Base-by-base conservation (phyloP, 441 rosid genomes). In the Capsella rubella region DNA sequence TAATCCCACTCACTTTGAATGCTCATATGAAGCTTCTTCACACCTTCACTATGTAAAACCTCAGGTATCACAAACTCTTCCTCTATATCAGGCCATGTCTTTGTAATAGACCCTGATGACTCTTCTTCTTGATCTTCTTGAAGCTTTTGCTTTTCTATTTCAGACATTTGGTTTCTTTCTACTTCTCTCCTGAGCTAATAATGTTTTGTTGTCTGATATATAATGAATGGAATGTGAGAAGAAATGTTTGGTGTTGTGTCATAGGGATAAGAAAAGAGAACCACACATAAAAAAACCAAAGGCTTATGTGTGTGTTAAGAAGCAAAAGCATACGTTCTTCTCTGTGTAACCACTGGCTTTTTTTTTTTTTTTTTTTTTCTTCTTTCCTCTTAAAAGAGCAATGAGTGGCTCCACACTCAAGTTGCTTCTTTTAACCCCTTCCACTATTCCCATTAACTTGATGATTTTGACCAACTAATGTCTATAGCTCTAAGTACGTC, bases 221-320 rank as follows among this genome's bases (percentile, higher is more conserved):
- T 80, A 84, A 39, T 47, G 75, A 69, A 63, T 21, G 47, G 54
- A 46, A 60, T 77, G 72, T 62, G 60, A 21, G 55, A 6, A 46
- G 45, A 66, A 66, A 77, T 69, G 12, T 53, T 29, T 57, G 67
- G 57, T 72, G 13, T 47, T 65, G 57, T 21, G 62, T 77, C 53
- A 62, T 68, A 64, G 74, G 14, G 97, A 93, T 93, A 93, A 93
- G 97, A 78, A 91, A 91, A 90, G 93, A 91, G 96, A 91, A 87
- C 98, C 97, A 93, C 98, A 90, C 90, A 88, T 79, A 82, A 46
- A 87, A 70, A 64, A 21, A 21, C 25, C 64, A 56, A 51, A 61
- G 61, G 61, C 49, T 27, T 61, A 71, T 21, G 18, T 21, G 0
- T 21, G 25, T 21, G 25, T 21, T 21, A 21, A 0, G 68, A 71